These are phyloP conservation scores for Plasmodium cynomolgi DNA, from an alignment of 169 alveolate genomes.

Conservation along the genomic window DNA sequence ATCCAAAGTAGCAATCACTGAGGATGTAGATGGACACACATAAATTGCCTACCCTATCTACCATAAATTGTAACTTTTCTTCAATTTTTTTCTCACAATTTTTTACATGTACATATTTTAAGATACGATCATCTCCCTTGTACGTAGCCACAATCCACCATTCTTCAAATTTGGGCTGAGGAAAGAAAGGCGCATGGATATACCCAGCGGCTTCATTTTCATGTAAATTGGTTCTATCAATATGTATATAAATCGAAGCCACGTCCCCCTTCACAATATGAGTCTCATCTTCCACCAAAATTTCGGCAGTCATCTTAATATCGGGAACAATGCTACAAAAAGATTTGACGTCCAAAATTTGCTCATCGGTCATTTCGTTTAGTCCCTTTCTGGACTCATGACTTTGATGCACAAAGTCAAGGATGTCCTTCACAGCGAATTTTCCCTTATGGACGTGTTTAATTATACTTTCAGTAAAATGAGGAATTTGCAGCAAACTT, in stretches of 20 bases:
- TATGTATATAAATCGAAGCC: constrained; percentile 87
- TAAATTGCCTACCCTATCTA: constrained; percentile 84
- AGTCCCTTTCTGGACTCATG: constrained; percentile 87
- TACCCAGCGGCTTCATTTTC: constrained; percentile 90
- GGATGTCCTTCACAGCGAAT: constrained; percentile 83
- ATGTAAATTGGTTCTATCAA: constrained; percentile 86
- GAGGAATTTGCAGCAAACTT: constrained; percentile 91
- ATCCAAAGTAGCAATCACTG: constrained; percentile 87
- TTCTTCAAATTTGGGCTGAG: constrained; percentile 91
- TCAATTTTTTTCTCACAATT: constrained; percentile 82
- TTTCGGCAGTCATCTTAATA: constrained; percentile 83
- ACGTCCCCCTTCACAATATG: constrained; percentile 91
- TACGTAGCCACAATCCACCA: constrained; percentile 89
- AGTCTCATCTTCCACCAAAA: constrained; percentile 89
- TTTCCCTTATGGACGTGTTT: constrained; percentile 86
- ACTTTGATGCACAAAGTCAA: constrained; percentile 86
- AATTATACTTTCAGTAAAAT: constrained; percentile 86
- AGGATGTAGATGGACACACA: constrained; percentile 79
- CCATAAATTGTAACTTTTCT: constrained; percentile 83
- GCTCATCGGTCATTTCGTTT: constrained; percentile 83
- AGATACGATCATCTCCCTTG: constrained; percentile 78
- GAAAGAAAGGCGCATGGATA: constrained; percentile 91
- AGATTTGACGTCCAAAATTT: constrained; percentile 87
- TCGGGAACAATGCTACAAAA: constrained; percentile 86
- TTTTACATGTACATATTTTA: constrained; percentile 80